Base-by-base conservation (phyloP, 345 rosid genomes). In the Eucalyptus camaldulensis region DNA sequence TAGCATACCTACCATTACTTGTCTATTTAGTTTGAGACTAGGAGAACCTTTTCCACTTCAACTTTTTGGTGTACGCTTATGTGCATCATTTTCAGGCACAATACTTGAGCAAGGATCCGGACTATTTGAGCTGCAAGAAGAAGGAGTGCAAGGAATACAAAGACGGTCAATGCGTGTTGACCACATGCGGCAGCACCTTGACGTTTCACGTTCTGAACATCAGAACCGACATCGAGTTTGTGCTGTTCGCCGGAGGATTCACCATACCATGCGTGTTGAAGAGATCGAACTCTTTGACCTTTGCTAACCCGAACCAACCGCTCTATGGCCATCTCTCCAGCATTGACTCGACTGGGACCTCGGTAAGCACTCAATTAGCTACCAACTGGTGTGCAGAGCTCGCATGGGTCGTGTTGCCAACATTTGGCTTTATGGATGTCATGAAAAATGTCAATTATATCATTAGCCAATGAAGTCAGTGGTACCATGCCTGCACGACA, bases 141-240 rank as follows among this genome's bases (percentile, higher is more conserved):
- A 25, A 88, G 49, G 90, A 92, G 81, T 93, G 95, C 93, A 56
- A 90, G 88, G 87, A 89, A 50, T 87, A 87, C 16, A 83, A 86
- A 50, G 56, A 49, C 2, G 53, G 85, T 17, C 31, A 49, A 10
- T 94, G 97, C 76, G 80, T 29, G 5, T 88, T 91, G 44, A 58
- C 60, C 9, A 92, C 94, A n/a, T 95, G 96, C 88, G 88, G 92
- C 37, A 95, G 90, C 15, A 85, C 95, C 43, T 4, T 95, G 33
- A 86, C 76, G 3, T 96, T 96, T 88, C 96, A 96, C 87, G 95
- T 95, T 6, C 33, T 96, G 12, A 96, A 96, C 92, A 90, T 95
- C 88, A 92, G 96, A 89, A 94, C 95, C 1, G 92, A 95, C 92
- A 91, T 96, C 44, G 92, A 93, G 43, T 96, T 96, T 83, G 95